Evolutionary conservation across 2,329 filamentous ascomycete species (phyloP), one percentile per base, ranked within the genome.

Genomic region (Phaeosphaeriaceae sp.): DNA sequence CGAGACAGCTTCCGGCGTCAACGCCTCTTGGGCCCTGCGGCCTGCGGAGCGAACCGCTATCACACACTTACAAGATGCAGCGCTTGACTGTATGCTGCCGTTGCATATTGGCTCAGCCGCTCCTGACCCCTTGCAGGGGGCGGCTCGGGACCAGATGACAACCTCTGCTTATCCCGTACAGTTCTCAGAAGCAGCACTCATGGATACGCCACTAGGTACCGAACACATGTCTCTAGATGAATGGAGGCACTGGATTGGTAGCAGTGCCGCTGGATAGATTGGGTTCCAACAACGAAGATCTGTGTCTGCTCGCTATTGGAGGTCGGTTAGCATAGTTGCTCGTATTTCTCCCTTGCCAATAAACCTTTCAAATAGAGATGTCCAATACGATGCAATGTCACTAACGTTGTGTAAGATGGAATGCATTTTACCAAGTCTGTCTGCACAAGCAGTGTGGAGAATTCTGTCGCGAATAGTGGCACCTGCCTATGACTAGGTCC

Each of bases 41-140:
- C 13, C 58, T 56, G 52, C 66, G 57, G 67, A 52, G 45, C 66
- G 67, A 22, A 60, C 64, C 58, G 62, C 54, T 11, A 52, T 58
- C 21, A 41, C 46, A 54, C 60, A 45, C 27, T 24, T 62, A 11
- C 53, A 58, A 45, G 61, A 66, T 36, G 51, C 60, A 19, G 44
- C 36, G 11, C 20, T 62, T 24, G 50, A 40, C 33, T 60, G 57
- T 24, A 51, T 53, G 52, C 57, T 55, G 25, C 25, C 54, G 31
- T 24, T 49, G 13, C 33, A 36, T 9, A 27, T 52, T 33, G 45
- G 52, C 11, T 21, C 48, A 7, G n/a, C 20, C 15, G 22, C 21
- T 45, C 22, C 11, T 22, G 42, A 51, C 40, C 50, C 44, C 13
- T 47, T 51, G 51, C 54, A 54, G 54, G 47, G 19, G 20, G 22